Conservation (phyloP, 2,329 filamentous ascomycete species). For the Aquanectria penicillioides region DNA sequence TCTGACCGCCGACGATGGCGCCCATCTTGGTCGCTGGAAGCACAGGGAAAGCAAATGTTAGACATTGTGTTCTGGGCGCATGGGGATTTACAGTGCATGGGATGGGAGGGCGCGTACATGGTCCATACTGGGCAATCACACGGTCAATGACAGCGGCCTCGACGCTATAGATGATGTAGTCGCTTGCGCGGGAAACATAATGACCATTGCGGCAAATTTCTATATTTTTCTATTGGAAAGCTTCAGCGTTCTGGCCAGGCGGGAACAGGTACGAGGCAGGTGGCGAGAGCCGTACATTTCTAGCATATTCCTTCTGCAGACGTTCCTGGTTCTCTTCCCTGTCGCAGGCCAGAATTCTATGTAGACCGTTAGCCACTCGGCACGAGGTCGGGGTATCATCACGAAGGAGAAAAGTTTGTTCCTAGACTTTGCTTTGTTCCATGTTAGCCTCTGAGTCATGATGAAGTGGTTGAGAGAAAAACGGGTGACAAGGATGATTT, state of each 20-base stretch:
- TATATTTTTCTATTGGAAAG: conserved; percentile 72
- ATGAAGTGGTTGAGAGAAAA: conserved; percentile 12
- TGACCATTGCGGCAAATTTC: conserved; percentile 94
- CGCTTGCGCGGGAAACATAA: conserved; percentile 93
- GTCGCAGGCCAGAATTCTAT: conserved; percentile 95
- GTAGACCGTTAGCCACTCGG: conserved; percentile 43
- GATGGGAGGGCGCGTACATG: conserved; percentile 69
- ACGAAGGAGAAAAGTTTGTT: conserved; percentile 4
- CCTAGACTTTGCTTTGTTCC: conserved; percentile 31
- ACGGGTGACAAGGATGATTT: conserved; percentile 53
- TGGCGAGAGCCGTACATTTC: conserved; percentile 73
- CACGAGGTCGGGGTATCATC: conserved; percentile 25
- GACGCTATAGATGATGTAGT: conserved; percentile 99
- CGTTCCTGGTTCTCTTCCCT: conserved; percentile 86
- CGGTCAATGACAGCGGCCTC: conserved; percentile 90
- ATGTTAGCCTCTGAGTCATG: conserved; percentile 37
- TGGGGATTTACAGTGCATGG: neutral
- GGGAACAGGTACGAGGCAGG: conserved; percentile 40
- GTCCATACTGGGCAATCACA: conserved; percentile 89
- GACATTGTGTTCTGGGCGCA: neutral
- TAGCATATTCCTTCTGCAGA: conserved; percentile 82
- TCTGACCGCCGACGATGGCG: conserved; percentile 96
- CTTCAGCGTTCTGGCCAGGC: conserved; percentile 58
- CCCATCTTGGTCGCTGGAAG: conserved; percentile 86
- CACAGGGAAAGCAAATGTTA: conserved; percentile 10